Base-by-base conservation (phyloP, 257 asterid genomes). In the Solanum pinnatisectum region DNA sequence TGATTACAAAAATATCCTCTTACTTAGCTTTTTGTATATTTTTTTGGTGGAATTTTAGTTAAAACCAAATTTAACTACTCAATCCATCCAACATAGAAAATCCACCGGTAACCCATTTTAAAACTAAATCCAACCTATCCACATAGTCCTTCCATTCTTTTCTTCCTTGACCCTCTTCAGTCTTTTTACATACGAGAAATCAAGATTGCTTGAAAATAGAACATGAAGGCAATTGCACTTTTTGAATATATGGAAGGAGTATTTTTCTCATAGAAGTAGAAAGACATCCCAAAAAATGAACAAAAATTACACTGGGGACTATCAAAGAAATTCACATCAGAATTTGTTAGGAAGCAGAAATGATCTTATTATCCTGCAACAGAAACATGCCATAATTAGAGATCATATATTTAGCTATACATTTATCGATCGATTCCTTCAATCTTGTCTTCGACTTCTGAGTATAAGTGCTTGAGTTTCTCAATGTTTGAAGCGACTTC, bases 401-500 rank as follows among this genome's bases (percentile, higher is more conserved):
- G 84, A 82, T 83, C 32, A 39, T 44, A 27, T 16, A 20, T 15
- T 79, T 15, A 25, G 40, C 85, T 79, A 87, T 67, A 11, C 85
- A 83, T 46, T 91, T 82, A 96, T 88, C 98, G 92, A 85, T 95
- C 98, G 25, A 97, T 90, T 65, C 98, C 98, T 92, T 97, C 99
- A 10, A 97, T 97, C 98, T 97, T 97, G 96, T 96, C 98, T 87
- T 96, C 98, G 68, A 96, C 99, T 87, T 97, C 99, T 0, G 98
- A 96, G 92, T 97, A 97, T 88, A 97, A 84, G 84, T 92, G 94
- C 91, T 87, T 95, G 90, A 97, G 88, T 89, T 88, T 93, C 91
- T 97, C 98, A 22, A 97, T 92, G 87, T 97, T 97, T 44, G 52
- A 44, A 44, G 52, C 52, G 0, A 44, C 6, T 44, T 44, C 52